Conservation (phyloP, 2,329 filamentous ascomycete species). For the Eutypella sp. region DNA sequence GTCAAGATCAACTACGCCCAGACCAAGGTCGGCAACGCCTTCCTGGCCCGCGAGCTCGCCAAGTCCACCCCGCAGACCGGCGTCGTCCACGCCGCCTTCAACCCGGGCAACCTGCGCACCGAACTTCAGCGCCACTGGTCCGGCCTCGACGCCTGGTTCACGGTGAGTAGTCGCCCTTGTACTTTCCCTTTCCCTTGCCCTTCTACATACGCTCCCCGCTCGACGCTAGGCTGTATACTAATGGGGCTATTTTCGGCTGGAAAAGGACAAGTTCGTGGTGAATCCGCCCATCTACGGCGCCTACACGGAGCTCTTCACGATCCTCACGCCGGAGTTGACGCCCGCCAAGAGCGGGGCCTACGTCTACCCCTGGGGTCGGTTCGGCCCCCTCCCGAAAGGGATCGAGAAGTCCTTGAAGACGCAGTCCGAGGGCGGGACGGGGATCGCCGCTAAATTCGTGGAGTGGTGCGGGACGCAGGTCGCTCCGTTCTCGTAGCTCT, state of each 20-base stretch:
- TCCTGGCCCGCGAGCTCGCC: constrained; percentile 6
- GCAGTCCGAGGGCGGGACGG: constrained; percentile 6
- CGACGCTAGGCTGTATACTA: background rate
- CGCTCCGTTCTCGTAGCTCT: no score
- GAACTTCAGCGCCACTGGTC: constrained; percentile 1
- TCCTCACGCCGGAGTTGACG: constrained; percentile 12
- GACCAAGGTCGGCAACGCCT: constrained; percentile 6
- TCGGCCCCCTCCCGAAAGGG: constrained; percentile 10
- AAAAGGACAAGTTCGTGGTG: background rate
- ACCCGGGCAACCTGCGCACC: constrained; percentile 1
- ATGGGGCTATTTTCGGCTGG: no score
- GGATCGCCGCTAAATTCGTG: constrained; percentile 9
- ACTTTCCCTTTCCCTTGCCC: background rate
- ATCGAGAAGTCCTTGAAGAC: constrained; percentile 8
- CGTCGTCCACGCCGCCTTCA: constrained; percentile 4
- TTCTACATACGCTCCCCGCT: background rate
- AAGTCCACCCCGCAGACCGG: background rate
- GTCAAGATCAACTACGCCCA: constrained; percentile 9
- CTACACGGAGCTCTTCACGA: constrained; percentile 12
- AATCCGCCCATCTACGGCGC: constrained; percentile 9
- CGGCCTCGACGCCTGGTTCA: background rate
- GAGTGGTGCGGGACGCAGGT: constrained; percentile 11
- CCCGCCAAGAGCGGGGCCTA: constrained; percentile 13
- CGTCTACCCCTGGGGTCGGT: constrained; percentile 15
- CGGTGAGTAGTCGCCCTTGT: background rate